A percentile compares a stretch with the other conserved stretches of the same genome.
phyloP scores from a whole-genome alignment of 2,329 filamentous ascomycete genomes.

The Aspergillus quadricinctus region DNA sequence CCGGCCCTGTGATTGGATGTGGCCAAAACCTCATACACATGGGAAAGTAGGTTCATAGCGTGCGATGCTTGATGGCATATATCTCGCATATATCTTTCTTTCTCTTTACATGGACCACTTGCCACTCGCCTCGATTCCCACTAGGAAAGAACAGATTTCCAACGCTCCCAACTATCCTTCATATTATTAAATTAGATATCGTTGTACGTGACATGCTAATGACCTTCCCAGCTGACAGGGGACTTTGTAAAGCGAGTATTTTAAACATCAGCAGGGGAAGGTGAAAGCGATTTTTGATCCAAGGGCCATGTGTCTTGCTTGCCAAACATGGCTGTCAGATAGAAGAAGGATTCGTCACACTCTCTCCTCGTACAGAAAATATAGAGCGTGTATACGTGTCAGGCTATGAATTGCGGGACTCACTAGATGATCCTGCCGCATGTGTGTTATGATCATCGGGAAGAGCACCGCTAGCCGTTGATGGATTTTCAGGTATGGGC shows the following conservation, averaged over 20 bases:
- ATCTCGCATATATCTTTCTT: too few relatives aligned
- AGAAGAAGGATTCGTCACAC: background rate
- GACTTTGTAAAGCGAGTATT: background rate
- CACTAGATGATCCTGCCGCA: background rate
- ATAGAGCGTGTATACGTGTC: background rate
- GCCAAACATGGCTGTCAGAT: background rate
- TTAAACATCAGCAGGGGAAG: background rate
- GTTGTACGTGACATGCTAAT: background rate
- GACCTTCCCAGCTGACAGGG: background rate
- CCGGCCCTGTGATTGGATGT: constrained; percentile 26
- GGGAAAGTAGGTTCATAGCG: too few relatives aligned
- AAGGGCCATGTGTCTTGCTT: background rate
- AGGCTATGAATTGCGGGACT: background rate
- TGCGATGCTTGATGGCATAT: too few relatives aligned
- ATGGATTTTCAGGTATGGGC: background rate
- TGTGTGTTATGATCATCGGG: background rate
- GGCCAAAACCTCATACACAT: background rate
- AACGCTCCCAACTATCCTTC: background rate
- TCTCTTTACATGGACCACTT: background rate
- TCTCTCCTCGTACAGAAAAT: background rate
- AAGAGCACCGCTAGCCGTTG: background rate
- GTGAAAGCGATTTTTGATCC: background rate
- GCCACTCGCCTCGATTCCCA: background rate
- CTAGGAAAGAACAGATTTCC: background rate
- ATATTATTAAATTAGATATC: background rate